phyloP scores from a whole-genome alignment of 31 red algal genomes.

The Odonthalia washingtoniensis region DNA sequence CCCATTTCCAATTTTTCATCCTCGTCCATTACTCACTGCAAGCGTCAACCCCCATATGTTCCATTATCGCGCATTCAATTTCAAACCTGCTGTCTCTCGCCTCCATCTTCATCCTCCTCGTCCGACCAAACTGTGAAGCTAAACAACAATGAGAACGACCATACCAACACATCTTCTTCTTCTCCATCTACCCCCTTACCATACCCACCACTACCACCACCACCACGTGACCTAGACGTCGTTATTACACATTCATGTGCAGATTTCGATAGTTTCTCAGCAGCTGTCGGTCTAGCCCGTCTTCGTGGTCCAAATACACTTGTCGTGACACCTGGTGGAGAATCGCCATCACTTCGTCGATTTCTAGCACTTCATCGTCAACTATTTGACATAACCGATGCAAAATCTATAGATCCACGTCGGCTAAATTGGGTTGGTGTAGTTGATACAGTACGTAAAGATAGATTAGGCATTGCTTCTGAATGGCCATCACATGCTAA shows the following conservation, averaged over 20 bases:
- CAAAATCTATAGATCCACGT: conserved; percentile 61
- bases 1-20: no score
- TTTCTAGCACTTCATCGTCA: conserved; percentile 70
- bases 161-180: no score
- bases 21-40: no score
- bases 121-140: no score
- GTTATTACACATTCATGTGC: conserved; percentile 77
- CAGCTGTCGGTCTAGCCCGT: conserved; percentile 79
- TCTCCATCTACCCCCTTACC: no score
- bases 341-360: conserved; percentile 55
- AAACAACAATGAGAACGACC: no score
- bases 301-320: conserved; percentile 69
- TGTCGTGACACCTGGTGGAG: conserved; percentile 75
- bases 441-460: conserved; percentile 69
- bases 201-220: not conserved
- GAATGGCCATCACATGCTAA: conserved; percentile 64
- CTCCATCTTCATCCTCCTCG: no score
- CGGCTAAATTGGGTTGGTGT: conserved; percentile 79
- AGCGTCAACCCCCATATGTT: no score
- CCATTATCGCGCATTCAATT: no score
- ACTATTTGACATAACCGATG: conserved; percentile 58
- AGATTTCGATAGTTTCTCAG: conserved; percentile 85
- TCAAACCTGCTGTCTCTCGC: no score
- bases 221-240: conserved; percentile 61
- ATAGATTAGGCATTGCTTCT: conserved; percentile 74